Base-by-base conservation (phyloP, 2,329 filamentous ascomycete genomes). In the Meredithiella fracta region DNA sequence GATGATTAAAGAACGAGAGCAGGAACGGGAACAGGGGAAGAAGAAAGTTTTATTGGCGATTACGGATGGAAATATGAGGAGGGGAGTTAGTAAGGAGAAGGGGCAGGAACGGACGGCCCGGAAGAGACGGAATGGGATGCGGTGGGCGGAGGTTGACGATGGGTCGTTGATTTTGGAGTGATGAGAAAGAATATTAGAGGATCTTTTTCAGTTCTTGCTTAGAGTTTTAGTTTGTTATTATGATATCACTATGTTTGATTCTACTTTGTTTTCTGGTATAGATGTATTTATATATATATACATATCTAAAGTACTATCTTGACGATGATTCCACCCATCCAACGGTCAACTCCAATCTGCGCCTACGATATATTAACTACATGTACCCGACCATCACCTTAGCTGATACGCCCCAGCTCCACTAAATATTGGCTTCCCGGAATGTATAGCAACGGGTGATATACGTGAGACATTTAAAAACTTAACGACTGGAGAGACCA, bases 121-220 rank as follows among this genome's bases (percentile, higher is more conserved):
- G 29, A 44, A 47, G 8, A 51, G 26, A 31, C 17, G 26, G 22
- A 11, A 22, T 17, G 20, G 20, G 15, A 44, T 56, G 54, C 23
- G 50, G 25, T 56, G 55, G 49, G 31, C 49, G 1, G 40, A 25
- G 25, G 26, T 56, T 1, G 55, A 56, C 15, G 49, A 51, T 37
- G 22, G 22, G 23, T 56, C 55, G 3, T 49, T 56, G n/a, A 9
- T 52, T 14, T 38, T 49, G 11, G 50, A 55, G 29, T n/a, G 8
- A 25, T n/a, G 22, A 26, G 17, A 8, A n/a, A n/a, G n/a, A n/a
- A n/a, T n/a, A n/a, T n/a, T n/a, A n/a, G n/a, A n/a, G n/a, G n/a
- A n/a, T n/a, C 37, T n/a, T 11, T 38, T 38, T 38, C 9, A n/a
- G 42, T n/a, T 17, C 26, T 25, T 14, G 55, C 37, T 23, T n/a